Evolutionary conservation across 2,329 filamentous ascomycete species (phyloP).

Genomic region (Clonostachys chloroleuca): DNA sequence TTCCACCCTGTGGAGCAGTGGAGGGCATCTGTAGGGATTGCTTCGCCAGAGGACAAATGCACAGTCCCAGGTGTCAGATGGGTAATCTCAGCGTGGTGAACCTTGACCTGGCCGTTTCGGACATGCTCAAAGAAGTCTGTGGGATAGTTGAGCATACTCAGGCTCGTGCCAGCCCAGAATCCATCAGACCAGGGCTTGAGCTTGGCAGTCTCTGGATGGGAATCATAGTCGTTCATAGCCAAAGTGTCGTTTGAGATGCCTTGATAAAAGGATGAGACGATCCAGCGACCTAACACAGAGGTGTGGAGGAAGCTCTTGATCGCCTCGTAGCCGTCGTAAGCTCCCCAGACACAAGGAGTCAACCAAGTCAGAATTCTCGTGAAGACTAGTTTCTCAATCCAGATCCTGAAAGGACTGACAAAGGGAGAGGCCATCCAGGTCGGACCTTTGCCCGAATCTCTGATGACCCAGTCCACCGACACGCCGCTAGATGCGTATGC

Average conservation of each 20-base stretch:
- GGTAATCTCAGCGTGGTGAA: slow-evolving; percentile 41
- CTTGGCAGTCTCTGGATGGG: slow-evolving; percentile 28
- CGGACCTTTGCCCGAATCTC: slow-evolving; percentile 42
- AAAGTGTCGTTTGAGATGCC: slow-evolving; percentile 41
- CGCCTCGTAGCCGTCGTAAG: slow-evolving; percentile 43
- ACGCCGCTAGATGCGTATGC: slow-evolving; percentile 41
- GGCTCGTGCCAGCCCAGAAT: slow-evolving; percentile 42
- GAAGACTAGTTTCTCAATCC: slow-evolving; percentile 52
- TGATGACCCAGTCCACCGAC: slow-evolving; percentile 44
- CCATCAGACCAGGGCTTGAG: slow-evolving; percentile 32
- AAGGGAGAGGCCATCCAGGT: slow-evolving; percentile 48
- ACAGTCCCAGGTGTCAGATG: slow-evolving; percentile 30
- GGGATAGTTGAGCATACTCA: slow-evolving; percentile 50
- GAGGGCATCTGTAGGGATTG: slow-evolving; percentile 36
- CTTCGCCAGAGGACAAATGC: slow-evolving; percentile 31
- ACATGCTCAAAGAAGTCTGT: slow-evolving; percentile 46
- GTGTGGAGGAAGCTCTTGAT: slow-evolving; percentile 42
- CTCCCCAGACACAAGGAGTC: slow-evolving; percentile 62
- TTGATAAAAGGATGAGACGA: slow-evolving; percentile 44
- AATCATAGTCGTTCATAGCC: slow-evolving; percentile 37
- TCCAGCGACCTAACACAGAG: slow-evolving; percentile 38
- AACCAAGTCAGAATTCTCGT: slow-evolving; percentile 59
- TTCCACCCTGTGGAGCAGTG: slow-evolving; percentile 51
- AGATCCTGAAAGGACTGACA: slow-evolving; percentile 56
- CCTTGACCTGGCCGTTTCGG: slow-evolving; percentile 35